Percentiles rank a stretch among this genome's conserved stretches.
Conservation (phyloP, 1,139 yeast species). For the Magnusiomyces ingens region DNA sequence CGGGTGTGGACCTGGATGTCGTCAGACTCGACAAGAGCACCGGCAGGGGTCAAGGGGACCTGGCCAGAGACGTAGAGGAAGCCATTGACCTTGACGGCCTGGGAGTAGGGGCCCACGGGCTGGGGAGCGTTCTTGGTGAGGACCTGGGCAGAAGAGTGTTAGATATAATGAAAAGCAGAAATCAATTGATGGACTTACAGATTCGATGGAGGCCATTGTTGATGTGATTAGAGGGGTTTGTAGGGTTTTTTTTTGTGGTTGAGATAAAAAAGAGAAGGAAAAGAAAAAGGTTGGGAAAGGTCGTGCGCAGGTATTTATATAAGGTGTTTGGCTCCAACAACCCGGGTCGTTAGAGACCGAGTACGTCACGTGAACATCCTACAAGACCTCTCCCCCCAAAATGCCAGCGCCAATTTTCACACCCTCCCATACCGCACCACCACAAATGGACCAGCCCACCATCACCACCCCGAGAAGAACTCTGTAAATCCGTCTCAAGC, state of each 20-base stretch:
- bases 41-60: conserved; percentile 78
- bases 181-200: conserved; percentile 10
- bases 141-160: conserved; percentile 17
- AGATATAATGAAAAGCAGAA: neutral
- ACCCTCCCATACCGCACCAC: no score
- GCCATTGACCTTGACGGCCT: conserved; percentile 77
- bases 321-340: no score
- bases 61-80: conserved; percentile 92
- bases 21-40: conserved; percentile 61
- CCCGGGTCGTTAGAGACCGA: no score
- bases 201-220: conserved; percentile 12
- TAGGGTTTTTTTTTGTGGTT: neutral
- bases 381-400: no score
- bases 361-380: neutral
- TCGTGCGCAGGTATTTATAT: no score
- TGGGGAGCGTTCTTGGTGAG: conserved; percentile 77
- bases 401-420: no score
- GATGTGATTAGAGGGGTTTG: neutral
- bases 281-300: no score
- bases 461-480: neutral
- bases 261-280: no score
- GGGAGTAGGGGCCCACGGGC: conserved; percentile 93
- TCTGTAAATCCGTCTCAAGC: neutral
- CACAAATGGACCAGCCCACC: no score
- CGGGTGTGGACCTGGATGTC: conserved; percentile 74